Percentiles rank a stretch among this genome's conserved stretches.
Conservation (phyloP, 2,329 filamentous ascomycete species). For the Phyllosticta citriasiana region DNA sequence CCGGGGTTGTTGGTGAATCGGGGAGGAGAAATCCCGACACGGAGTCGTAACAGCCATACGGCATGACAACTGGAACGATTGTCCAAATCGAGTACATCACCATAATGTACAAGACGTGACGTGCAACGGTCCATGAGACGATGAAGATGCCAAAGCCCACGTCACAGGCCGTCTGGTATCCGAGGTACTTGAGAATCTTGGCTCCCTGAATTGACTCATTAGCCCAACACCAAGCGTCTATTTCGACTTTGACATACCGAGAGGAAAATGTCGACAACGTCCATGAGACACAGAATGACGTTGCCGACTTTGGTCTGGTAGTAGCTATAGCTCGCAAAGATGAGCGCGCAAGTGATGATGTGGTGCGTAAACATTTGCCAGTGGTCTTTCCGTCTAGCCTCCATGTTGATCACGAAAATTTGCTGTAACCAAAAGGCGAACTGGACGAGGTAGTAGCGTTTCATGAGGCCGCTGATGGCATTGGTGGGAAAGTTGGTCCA, state of each 20-base stretch:
- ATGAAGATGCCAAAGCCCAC: constrained; percentile 78
- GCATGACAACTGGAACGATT: constrained; percentile 52
- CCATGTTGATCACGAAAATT: constrained; percentile 87
- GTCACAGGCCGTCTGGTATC: constrained; percentile 68
- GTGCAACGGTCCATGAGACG: constrained; percentile 69
- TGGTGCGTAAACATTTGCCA: constrained; percentile 95
- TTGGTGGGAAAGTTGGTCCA: constrained; percentile 81
- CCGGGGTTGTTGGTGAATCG: neutral
- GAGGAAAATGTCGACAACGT: constrained; percentile 80
- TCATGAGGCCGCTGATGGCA: constrained; percentile 63
- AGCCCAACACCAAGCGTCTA: neutral
- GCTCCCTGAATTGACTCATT: constrained; percentile 38
- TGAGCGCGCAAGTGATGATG: constrained; percentile 73
- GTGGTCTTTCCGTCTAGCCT: constrained; percentile 89
- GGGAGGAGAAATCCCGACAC: constrained; percentile 18
- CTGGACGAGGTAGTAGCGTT: constrained; percentile 83
- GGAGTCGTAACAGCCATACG: constrained; percentile 58
- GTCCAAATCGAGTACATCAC: constrained; percentile 75
- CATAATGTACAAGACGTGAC: constrained; percentile 69
- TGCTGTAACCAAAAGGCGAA: constrained; percentile 92
- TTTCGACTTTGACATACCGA: constrained; percentile 50
- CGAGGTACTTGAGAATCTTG: constrained; percentile 88
- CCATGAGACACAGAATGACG: constrained; percentile 84
- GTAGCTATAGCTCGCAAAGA: constrained; percentile 76
- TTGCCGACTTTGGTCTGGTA: constrained; percentile 81